Base-by-base conservation (phyloP, 208 protist species). In the Leptomonas seymouri region DNA sequence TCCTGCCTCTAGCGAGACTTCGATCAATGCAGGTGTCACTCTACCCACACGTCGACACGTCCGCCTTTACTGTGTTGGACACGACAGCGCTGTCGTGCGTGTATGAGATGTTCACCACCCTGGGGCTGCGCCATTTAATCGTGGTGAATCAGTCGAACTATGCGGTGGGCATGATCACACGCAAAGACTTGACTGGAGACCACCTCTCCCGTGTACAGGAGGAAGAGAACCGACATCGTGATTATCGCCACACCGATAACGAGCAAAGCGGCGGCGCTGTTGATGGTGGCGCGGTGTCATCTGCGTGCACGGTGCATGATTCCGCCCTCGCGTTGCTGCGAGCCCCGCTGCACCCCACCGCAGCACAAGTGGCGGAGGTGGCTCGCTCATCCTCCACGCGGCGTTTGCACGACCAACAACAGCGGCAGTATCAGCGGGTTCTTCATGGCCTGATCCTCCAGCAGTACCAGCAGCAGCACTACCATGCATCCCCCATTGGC, bases 1-100 rank as follows among this genome's bases (percentile, higher is more conserved):
- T 44, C 20, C 45, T 71, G 44, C 59, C 34, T 1, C 48, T 20
- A 6, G 46, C 27, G 28, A 44, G 62, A 25, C 56, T 6, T 3
- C 48, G 41, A 4, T 41, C 57, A 3, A 50, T 54, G 49, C 71
- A 77, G 51, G n/a, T 77, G 16, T 77, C 71, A 20, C 76, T 84
- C 44, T 88, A 78, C 54, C 76, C 82, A 9, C 84, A 88, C 70
- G 78, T 88, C 36, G 83, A 88, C 58, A 75, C 81, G 1, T 85
- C 79, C 15, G 83, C 76, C 23, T 82, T 85, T 57, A 83, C 71
- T 21, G 76, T 85, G 45, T 70, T 81, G 31, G 76, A 78, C 48
- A 81, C 75, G n/a, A 69, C 83, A 18, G 74, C 79, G 41, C 79
- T 85, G 36, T 74, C 79, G 57, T 57, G 75, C 28, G 76, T 76